phyloP scores from a whole-genome alignment of 1,284 basidiomycete species.

The Marasmius fiardii region DNA sequence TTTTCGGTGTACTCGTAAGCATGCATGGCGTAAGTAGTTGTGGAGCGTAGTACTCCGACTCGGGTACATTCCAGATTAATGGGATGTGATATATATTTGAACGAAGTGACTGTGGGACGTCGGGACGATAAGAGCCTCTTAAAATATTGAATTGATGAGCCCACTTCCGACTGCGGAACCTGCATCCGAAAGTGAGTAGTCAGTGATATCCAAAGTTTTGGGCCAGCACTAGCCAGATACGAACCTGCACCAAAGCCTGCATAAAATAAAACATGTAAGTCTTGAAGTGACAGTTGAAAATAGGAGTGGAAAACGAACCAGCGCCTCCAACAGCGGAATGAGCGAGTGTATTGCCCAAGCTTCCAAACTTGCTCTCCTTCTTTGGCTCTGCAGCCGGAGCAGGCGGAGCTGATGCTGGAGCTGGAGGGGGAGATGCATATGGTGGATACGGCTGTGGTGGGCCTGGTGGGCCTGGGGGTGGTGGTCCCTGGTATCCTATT shows the following conservation, averaged over 20 bases:
- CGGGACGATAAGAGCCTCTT: too few species aligned
- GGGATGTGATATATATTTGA: too few species aligned
- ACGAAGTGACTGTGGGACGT: too few species aligned
- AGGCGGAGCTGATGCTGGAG: conserved; percentile 29
- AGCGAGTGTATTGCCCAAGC: conserved; percentile 55
- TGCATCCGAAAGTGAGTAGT: conserved; percentile 15
- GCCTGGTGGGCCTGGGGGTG: conserved; percentile 8
- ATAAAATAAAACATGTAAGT: not conserved
- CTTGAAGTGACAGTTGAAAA: not conserved
- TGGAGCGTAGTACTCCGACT: too few species aligned
- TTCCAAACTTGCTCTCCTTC: conserved; percentile 61
- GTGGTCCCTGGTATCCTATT: conserved; percentile 20
- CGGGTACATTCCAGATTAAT: too few species aligned
- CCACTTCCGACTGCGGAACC: conserved; percentile 53
- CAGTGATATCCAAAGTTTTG: not conserved
- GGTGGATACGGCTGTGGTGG: conserved; percentile 12
- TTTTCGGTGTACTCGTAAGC: too few species aligned
- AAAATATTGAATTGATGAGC: conserved; percentile 49
- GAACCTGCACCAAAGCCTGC: not conserved
- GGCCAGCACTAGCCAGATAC: not conserved
- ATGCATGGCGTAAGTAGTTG: too few species aligned
- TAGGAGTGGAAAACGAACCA: conserved; percentile 31
- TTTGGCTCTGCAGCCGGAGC: conserved; percentile 38
- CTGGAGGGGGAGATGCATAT: conserved; percentile 22
- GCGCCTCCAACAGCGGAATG: conserved; percentile 57